Base-by-base conservation (phyloP, 2,329 filamentous ascomycete species). In the Thelonectria discophora region DNA sequence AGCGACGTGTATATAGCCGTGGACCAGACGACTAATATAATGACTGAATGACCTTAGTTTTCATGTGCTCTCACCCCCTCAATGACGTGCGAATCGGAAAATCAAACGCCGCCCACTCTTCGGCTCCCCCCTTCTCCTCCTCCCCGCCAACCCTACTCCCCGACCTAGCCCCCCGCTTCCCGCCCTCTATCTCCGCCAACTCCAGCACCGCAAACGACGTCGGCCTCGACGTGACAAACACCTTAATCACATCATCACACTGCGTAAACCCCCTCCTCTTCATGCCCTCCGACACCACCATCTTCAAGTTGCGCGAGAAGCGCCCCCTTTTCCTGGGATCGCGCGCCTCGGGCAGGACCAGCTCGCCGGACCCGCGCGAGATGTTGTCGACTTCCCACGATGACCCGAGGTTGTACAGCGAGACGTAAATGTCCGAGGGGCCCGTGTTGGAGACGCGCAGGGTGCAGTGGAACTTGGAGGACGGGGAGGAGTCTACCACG, bases 211-310 rank as follows among this genome's bases (percentile, higher is more conserved):
- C 39, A 42, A 67, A 67, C 8, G 58, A 65, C 2, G 62, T 67
- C 2, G 65, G 64, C 2, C 61, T 62, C 5, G 65, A 58, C 0
- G 65, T 67, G 1, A 67, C 40, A 10, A 67, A 11, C 0, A 67
- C 43, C 15, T 67, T 67, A 8, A 67, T 20, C 1, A 55, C 43
- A 18, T 67, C 65, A 1, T 52, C 13, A 2, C 62, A 67, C 4
- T 55, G 11, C 1, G n/a, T 3, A 0, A 37, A 3, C 0, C 63
- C 58, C 3, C 2, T 39, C 5, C 27, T 13, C 15, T 3, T 32
- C 24, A 65, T 13, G 2, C 59, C 50, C 1, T 30, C 10, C 0
- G 63, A 62, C 0, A 65, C 34, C 34, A 17, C 48, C 0, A 51
- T 62, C n/a, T 45, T 55, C 5, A 65, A 42, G 12, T 43, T 65